phyloP scores from a whole-genome alignment of 768 basidiomycete species.

The Lactifluus echinatus region DNA sequence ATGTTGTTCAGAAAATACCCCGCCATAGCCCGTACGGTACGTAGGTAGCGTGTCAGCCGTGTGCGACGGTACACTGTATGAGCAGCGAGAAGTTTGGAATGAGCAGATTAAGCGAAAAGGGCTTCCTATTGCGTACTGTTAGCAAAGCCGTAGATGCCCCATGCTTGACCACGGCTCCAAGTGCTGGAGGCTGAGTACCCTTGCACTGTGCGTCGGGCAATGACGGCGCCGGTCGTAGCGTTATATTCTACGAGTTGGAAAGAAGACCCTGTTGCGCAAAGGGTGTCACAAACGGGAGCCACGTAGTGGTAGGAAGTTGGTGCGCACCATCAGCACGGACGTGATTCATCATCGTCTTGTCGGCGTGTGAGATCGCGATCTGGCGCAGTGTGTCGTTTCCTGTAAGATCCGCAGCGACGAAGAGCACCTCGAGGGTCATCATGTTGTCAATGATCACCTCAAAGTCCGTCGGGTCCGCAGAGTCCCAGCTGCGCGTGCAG shows the following conservation, averaged over 20 bases:
- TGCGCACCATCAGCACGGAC: constrained; percentile 51
- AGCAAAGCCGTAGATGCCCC: constrained; percentile 63
- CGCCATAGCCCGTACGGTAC: constrained; percentile 52
- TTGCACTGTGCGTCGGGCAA: constrained; percentile 47
- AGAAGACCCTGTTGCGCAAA: constrained; percentile 25
- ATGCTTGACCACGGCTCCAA: constrained; percentile 67
- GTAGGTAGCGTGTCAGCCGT: constrained; percentile 39
- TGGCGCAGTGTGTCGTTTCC: constrained; percentile 48
- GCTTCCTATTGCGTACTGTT: constrained; percentile 40
- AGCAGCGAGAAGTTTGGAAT: neutral
- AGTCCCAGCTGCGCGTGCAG: constrained; percentile 64
- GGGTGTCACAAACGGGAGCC: neutral
- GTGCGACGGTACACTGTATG: constrained; percentile 52
- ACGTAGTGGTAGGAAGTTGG: neutral
- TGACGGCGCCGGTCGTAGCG: constrained; percentile 52
- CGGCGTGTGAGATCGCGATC: constrained; percentile 56
- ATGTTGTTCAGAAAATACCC: constrained; percentile 51
- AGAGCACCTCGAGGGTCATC: constrained; percentile 57
- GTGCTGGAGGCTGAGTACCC: constrained; percentile 57
- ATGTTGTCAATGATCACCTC: constrained; percentile 72
- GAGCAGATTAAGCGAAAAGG: neutral
- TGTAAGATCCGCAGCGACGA: constrained; percentile 36
- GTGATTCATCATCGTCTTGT: constrained; percentile 60
- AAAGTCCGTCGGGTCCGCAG: constrained; percentile 50
- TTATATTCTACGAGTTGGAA: constrained; percentile 60